A percentile compares a stretch with the other conserved stretches of the same genome.
Conservation (phyloP, 306 rosid genomes). For the Prunus armeniaca region DNA sequence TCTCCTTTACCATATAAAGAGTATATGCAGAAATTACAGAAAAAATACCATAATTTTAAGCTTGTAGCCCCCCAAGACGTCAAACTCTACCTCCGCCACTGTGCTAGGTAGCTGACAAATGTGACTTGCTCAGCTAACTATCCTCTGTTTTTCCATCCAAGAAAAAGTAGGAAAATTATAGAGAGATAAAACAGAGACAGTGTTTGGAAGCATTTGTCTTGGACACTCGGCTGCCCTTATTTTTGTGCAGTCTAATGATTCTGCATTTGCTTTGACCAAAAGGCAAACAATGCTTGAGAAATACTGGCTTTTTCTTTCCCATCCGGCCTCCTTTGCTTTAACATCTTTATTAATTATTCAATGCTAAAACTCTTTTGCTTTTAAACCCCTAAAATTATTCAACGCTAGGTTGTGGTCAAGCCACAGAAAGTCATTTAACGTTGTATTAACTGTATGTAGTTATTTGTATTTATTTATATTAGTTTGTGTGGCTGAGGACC, state of each 20-base stretch:
- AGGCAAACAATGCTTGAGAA: not conserved
- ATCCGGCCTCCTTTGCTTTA: not conserved
- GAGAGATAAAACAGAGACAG: not conserved
- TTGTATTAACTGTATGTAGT: not conserved
- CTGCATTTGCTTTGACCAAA: constrained; percentile 22
- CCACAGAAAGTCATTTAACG: not conserved
- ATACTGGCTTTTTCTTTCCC: constrained; percentile 1
- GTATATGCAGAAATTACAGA: too few relatives aligned
- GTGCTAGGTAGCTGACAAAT: too few relatives aligned
- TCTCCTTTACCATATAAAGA: too few relatives aligned
- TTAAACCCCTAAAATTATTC: not conserved
- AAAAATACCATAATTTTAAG: too few relatives aligned
- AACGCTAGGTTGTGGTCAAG: not conserved
- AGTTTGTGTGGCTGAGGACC: too few relatives aligned
- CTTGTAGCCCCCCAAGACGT: too few relatives aligned
- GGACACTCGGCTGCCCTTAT: not conserved
- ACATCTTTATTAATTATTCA: constrained; percentile 1
- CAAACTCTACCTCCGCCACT: too few relatives aligned
- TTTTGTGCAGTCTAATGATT: constrained; percentile 12
- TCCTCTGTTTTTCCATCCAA: too few relatives aligned
- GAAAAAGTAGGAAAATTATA: not conserved
- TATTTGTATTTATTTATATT: too few relatives aligned
- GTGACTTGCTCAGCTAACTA: too few relatives aligned
- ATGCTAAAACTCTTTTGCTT: not conserved
- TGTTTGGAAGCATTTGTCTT: constrained; percentile 8